Evolutionary conservation across 2,329 filamentous ascomycete genomes (phyloP).

Genomic region (Fusarium sp.): DNA sequence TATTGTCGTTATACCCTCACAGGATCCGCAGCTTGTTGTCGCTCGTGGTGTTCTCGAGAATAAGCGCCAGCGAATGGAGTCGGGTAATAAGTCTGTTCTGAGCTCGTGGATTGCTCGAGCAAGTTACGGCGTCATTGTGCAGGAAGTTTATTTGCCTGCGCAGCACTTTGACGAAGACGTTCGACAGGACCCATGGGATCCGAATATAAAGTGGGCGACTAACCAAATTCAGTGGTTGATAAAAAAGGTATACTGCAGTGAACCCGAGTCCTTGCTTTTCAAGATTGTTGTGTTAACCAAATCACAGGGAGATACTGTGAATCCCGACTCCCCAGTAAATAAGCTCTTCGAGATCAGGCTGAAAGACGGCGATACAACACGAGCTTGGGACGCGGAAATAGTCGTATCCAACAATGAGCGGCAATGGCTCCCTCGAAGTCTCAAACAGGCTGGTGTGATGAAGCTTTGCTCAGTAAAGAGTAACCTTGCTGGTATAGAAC

Average conservation of each 20-base stretch:
- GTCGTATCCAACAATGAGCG: slow-evolving; percentile 55
- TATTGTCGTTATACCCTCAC: slow-evolving; percentile 28
- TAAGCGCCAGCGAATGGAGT: slow-evolving; percentile 27
- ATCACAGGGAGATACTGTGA: slow-evolving; percentile 53
- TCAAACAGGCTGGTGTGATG: slow-evolving; percentile 52
- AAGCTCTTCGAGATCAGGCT: slow-evolving; percentile 51
- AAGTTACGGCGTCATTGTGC: slow-evolving; percentile 39
- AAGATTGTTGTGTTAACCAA: slow-evolving; percentile 1
- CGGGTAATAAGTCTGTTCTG: slow-evolving; percentile 23
- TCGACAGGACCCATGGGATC: slow-evolving; percentile 26
- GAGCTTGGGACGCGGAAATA: slow-evolving; percentile 53
- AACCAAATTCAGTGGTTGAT: slow-evolving; percentile 44
- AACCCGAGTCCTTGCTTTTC: not conserved
- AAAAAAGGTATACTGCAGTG: slow-evolving; percentile 20
- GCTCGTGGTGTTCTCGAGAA: slow-evolving; percentile 33
- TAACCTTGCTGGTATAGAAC: slow-evolving; percentile 53
- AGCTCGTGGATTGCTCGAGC: slow-evolving; percentile 38
- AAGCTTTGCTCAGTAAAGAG: slow-evolving; percentile 55
- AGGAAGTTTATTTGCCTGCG: slow-evolving; percentile 32
- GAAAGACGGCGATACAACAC: slow-evolving; percentile 47
- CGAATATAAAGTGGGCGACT: slow-evolving; percentile 30
- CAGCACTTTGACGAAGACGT: slow-evolving; percentile 38
- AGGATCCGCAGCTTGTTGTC: slow-evolving; percentile 32
- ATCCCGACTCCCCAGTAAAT: slow-evolving; percentile 50
- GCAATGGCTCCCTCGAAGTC: slow-evolving; percentile 50